Evolutionary conservation across 163 green algal genomes (phyloP).

Genomic region (Scenedesmus sp.): DNA sequence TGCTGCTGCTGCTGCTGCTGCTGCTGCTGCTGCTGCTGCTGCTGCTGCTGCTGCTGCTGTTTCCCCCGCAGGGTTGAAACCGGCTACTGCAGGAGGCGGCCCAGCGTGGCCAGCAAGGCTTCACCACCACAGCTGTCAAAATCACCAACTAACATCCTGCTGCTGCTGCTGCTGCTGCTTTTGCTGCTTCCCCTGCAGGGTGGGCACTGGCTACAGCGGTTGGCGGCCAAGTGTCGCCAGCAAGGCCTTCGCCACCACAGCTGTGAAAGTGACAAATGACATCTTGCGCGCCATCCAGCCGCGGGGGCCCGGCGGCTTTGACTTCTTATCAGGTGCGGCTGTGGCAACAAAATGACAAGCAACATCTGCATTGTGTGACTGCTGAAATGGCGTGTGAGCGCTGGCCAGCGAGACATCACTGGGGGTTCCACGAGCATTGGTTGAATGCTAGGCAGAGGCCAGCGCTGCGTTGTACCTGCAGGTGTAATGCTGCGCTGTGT

Average conservation of each 20-base stretch:
- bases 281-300: not conserved
- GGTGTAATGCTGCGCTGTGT: too few species aligned
- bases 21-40: not conserved
- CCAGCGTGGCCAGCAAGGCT: not conserved
- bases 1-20: not conserved
- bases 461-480: too few species aligned
- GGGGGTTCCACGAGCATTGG: too few species aligned
- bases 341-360: not conserved
- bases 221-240: constrained; percentile 29
- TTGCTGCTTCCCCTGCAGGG: not conserved
- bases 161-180: not conserved
- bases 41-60: not conserved
- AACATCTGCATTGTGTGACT: too few species aligned
- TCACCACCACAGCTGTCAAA: not conserved
- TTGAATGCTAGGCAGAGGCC: too few species aligned
- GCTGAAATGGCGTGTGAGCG: too few species aligned
- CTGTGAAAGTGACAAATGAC: constrained; percentile 16
- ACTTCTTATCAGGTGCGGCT: constrained; percentile 35
- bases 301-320: constrained; percentile 22
- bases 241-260: constrained; percentile 16
- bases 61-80: too few species aligned
- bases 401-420: too few species aligned
- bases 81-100: too few species aligned
- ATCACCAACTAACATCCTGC: not conserved
- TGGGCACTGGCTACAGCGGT: not conserved